A percentile compares a stretch with the other conserved stretches of the same genome.
Conservation (phyloP, 768 basidiomycete species). For the Leccinum subtestaceum region DNA sequence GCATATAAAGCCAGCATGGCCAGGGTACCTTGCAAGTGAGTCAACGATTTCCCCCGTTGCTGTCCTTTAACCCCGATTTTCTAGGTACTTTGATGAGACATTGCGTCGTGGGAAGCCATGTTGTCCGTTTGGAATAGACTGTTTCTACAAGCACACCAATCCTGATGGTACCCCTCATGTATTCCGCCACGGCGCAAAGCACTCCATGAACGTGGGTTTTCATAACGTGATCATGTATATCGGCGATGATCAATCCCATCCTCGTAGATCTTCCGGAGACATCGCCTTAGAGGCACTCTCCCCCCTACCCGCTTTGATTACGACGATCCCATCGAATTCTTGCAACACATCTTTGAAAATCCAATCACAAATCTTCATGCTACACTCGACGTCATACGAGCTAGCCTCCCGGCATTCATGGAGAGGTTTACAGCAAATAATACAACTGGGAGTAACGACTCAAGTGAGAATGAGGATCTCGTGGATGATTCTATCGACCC, state of each 20-base stretch:
- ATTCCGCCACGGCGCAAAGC: conserved; percentile 53
- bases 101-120: conserved; percentile 43
- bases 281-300: conserved; percentile 20
- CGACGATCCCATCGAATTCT: conserved; percentile 38
- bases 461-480: conserved; percentile 31
- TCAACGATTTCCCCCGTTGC: conserved; percentile 1
- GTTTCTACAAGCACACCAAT: conserved; percentile 74
- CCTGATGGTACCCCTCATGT: conserved; percentile 60
- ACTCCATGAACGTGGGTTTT: conserved; percentile 49
- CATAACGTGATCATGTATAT: conserved; percentile 33
- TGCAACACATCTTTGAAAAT: conserved; percentile 51
- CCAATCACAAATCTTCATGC: conserved; percentile 44
- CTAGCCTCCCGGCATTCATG: conserved; percentile 31
- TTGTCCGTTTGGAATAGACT: conserved; percentile 80
- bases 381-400: conserved; percentile 33
- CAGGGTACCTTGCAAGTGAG: conserved; percentile 64
- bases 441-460: conserved; percentile 28
- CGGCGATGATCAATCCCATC: not conserved
- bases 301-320: conserved; percentile 30
- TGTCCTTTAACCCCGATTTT: not conserved
- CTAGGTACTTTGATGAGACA: conserved; percentile 63
- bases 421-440: conserved; percentile 19
- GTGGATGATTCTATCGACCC: conserved; percentile 10
- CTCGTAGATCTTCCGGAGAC: conserved; percentile 26
- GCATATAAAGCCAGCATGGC: conserved; percentile 75